A percentile compares a stretch with the other conserved stretches of the same genome.
These are phyloP conservation scores for Aspergillus carlsbadensis DNA, from an alignment of 495 filamentous ascomycete genomes.

Conservation along the genomic window DNA sequence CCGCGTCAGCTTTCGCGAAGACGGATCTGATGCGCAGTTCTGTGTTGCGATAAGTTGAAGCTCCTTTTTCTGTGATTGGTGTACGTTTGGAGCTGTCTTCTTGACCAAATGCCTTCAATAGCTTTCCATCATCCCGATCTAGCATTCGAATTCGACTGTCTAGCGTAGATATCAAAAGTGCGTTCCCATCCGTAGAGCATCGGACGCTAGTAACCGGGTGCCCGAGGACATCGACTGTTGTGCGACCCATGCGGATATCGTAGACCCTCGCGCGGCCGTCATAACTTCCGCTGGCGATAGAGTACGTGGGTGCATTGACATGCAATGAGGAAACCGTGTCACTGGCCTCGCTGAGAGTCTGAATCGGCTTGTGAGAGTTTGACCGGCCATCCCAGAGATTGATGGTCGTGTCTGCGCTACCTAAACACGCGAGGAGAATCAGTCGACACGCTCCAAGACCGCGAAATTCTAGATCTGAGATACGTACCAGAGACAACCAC, in stretches of 20 bases:
- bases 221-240: constrained; percentile 66
- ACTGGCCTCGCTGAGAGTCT: constrained; percentile 72
- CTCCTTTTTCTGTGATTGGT: neutral
- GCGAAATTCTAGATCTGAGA: neutral
- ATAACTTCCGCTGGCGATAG: constrained; percentile 66
- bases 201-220: constrained; percentile 63
- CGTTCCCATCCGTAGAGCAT: constrained; percentile 68
- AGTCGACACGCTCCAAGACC: neutral
- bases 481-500: constrained; percentile 64
- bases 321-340: constrained; percentile 70
- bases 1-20: constrained; percentile 70
- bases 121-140: constrained; percentile 70
- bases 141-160: constrained; percentile 79
- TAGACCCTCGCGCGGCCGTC: constrained; percentile 83
- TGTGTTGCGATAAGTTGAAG: constrained; percentile 54
- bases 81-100: constrained; percentile 24
- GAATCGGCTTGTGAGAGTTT: constrained; percentile 65
- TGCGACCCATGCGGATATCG: constrained; percentile 79
- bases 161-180: constrained; percentile 70
- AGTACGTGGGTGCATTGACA: constrained; percentile 41
- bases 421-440: constrained; percentile 29
- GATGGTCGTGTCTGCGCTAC: constrained; percentile 79
- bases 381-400: constrained; percentile 79
- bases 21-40: constrained; percentile 71
- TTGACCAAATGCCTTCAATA: constrained; percentile 69